Conservation (phyloP, 2,329 filamentous ascomycete species). For the Neophaeococcomyces aloes region DNA sequence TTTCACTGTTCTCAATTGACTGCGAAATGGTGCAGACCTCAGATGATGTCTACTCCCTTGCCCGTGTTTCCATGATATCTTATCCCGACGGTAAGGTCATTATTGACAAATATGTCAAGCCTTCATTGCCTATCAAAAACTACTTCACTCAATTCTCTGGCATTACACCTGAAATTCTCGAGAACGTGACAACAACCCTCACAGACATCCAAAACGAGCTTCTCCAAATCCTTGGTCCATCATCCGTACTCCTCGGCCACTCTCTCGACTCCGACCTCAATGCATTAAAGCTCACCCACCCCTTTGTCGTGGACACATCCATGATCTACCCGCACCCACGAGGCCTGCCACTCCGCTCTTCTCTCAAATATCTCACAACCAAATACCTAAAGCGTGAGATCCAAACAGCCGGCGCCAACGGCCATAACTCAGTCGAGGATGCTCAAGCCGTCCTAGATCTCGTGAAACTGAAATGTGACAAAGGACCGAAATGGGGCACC, state of each 20-base stretch:
- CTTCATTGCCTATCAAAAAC: conserved; percentile 74
- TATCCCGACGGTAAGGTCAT: conserved; percentile 70
- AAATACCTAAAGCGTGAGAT: conserved; percentile 82
- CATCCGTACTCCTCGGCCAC: conserved; percentile 38
- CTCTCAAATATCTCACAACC: conserved; percentile 77
- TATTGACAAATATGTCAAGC: conserved; percentile 86
- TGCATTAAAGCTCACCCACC: conserved; percentile 76
- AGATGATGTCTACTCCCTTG: conserved; percentile 68
- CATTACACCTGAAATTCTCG: conserved; percentile 77
- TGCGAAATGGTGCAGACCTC: conserved; percentile 96
- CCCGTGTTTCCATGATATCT: conserved; percentile 72
- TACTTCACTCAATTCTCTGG: conserved; percentile 88
- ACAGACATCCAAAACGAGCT: conserved; percentile 71
- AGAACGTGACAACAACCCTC: conserved; percentile 71
- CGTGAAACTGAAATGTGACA: conserved; percentile 91
- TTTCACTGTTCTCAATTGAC: conserved; percentile 70
- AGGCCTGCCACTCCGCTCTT: conserved; percentile 79
- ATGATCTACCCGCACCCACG: conserved; percentile 83
- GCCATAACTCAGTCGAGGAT: conserved; percentile 90
- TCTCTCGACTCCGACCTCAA: conserved; percentile 50
- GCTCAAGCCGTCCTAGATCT: conserved; percentile 84
- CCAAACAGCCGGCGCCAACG: conserved; percentile 63
- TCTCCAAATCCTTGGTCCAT: conserved; percentile 51
- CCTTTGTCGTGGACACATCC: conserved; percentile 85
- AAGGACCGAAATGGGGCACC: conserved; percentile 75